A percentile compares a stretch with the other conserved stretches of the same genome.
phyloP scores from a whole-genome alignment of 306 rosid species.

The Delonix regia region DNA sequence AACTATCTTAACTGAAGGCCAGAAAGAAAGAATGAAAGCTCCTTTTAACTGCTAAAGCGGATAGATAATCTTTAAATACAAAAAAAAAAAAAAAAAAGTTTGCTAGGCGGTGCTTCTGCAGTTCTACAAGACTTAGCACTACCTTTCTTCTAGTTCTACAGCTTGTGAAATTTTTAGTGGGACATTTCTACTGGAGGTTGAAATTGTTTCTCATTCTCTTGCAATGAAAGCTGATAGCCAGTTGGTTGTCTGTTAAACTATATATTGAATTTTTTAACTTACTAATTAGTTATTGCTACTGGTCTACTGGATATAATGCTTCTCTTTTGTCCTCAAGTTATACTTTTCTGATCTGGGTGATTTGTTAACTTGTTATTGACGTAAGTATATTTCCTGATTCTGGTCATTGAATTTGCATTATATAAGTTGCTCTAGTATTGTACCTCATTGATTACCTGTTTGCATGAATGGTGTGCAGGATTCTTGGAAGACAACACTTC shows the following conservation, averaged over 20 bases:
- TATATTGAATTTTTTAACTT: background rate
- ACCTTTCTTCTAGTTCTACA: background rate
- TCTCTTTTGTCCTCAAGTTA: background rate
- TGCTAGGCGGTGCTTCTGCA: background rate
- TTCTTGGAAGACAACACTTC: constrained; percentile 93
- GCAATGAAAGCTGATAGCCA: background rate
- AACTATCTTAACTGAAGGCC: background rate
- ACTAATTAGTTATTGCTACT: background rate
- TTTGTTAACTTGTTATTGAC: constrained; percentile 19
- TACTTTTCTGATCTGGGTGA: constrained; percentile 1
- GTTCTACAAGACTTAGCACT: background rate
- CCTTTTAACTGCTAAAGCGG: background rate
- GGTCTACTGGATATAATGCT: background rate
- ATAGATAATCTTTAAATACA: background rate
- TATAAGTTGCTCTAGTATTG: constrained; percentile 3
- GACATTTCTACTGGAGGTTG: constrained; percentile 14
- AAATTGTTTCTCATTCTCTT: background rate
- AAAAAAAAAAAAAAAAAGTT: background rate
- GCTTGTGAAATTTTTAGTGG: background rate
- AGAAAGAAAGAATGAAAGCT: background rate
- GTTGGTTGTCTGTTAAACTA: background rate
- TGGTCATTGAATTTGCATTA: constrained; percentile 10
- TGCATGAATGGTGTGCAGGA: constrained; percentile 54
- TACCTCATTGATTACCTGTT: constrained; percentile 16
- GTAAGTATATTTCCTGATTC: background rate